Conservation (phyloP, 2,329 filamentous ascomycete species). For the Lasiodiplodia citricola region DNA sequence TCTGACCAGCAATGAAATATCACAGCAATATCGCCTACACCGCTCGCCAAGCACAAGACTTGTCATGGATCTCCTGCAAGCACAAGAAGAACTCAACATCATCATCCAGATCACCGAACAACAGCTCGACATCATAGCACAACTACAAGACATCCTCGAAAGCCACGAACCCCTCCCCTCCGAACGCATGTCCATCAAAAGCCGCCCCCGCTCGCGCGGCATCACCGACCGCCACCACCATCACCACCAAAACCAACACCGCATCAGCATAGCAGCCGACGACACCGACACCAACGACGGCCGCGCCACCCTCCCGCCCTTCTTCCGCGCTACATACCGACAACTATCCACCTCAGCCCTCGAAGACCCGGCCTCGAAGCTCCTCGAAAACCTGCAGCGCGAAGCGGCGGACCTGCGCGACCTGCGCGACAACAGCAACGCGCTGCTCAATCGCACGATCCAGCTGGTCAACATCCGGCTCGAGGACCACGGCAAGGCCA, state of each 20-base stretch:
- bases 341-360: constrained; percentile 45
- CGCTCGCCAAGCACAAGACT: constrained; percentile 49
- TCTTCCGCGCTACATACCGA: constrained; percentile 40
- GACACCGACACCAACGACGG: background rate
- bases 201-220: constrained; percentile 32
- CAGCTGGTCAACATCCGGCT: constrained; percentile 53
- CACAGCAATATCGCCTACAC: constrained; percentile 48
- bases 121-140: constrained; percentile 46
- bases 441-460: constrained; percentile 37
- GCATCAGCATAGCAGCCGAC: too few relatives aligned
- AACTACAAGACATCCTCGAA: constrained; percentile 34
- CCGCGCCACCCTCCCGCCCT: background rate
- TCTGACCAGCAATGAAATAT: background rate
- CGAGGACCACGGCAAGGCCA: constrained; percentile 52
- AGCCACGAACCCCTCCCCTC: constrained; percentile 16
- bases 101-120: constrained; percentile 51
- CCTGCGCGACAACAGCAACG: constrained; percentile 50
- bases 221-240: constrained; percentile 29
- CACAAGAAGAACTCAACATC: constrained; percentile 52
- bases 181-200: background rate
- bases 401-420: constrained; percentile 49
- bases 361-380: constrained; percentile 44
- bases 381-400: constrained; percentile 48
- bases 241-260: too few relatives aligned
- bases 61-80: constrained; percentile 52